A percentile compares a stretch with the other conserved stretches of the same genome.
Conservation (phyloP, 768 basidiomycete genomes). For the Pleurotus citrinopileatus region DNA sequence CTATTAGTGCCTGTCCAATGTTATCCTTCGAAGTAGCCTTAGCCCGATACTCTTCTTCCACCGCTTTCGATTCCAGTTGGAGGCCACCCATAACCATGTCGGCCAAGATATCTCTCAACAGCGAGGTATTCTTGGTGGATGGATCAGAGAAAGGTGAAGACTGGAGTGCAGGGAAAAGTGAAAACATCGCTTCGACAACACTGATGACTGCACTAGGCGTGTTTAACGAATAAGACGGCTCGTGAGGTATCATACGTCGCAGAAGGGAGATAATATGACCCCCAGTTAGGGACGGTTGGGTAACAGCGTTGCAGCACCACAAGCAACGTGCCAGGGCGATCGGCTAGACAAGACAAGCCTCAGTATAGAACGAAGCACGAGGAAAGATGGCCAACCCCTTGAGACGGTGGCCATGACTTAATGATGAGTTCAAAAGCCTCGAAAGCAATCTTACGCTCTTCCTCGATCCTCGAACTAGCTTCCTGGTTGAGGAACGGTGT, state of each 20-base stretch:
- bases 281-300: slow-evolving; percentile 41
- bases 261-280: slow-evolving; percentile 42
- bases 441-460: slow-evolving; percentile 53
- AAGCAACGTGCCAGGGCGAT: slow-evolving; percentile 56
- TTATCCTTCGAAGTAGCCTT: slow-evolving; percentile 35
- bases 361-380: background rate
- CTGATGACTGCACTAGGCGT: slow-evolving; percentile 48
- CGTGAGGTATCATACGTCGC: slow-evolving; percentile 41
- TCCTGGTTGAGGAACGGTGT: slow-evolving; percentile 48
- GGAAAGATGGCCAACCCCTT: slow-evolving; percentile 42
- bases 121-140: slow-evolving; percentile 28
- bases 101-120: slow-evolving; percentile 40
- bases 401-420: slow-evolving; percentile 53
- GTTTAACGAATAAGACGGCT: slow-evolving; percentile 37
- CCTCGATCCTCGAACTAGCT: slow-evolving; percentile 33
- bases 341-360: slow-evolving; percentile 22
- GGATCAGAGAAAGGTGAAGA: slow-evolving; percentile 17
- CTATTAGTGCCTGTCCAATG: slow-evolving; percentile 34
- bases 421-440: slow-evolving; percentile 60
- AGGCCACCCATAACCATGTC: slow-evolving; percentile 45
- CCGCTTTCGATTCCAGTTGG: slow-evolving; percentile 38
- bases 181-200: slow-evolving; percentile 49
- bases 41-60: slow-evolving; percentile 52
- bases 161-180: slow-evolving; percentile 42
- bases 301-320: slow-evolving; percentile 72